Evolutionary conservation across 345 rosid genomes (phyloP).

Genomic region (Citrus hindsii): DNA sequence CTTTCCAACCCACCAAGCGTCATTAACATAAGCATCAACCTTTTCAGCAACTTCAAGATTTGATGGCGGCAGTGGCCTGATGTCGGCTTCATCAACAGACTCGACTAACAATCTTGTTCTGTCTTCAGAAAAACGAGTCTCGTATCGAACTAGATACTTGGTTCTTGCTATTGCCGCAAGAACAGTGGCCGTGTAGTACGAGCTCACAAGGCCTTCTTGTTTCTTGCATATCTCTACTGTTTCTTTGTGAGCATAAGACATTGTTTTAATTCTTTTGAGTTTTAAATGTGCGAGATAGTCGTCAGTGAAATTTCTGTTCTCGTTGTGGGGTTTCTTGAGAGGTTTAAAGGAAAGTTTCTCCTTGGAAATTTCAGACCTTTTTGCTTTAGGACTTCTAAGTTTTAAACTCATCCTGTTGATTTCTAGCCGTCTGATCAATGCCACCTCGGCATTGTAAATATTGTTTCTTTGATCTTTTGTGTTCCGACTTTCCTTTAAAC

Average conservation of each 20-base stretch:
- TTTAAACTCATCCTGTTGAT: background rate
- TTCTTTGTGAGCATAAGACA: constrained; percentile 13
- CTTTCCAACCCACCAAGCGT: constrained; percentile 24
- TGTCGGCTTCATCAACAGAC: constrained; percentile 19
- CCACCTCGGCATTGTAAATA: background rate
- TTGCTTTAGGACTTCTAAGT: background rate
- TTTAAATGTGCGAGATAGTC: background rate
- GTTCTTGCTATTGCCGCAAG: constrained; percentile 26
- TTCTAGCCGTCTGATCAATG: background rate
- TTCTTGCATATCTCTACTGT: constrained; percentile 25
- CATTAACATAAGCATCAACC: constrained; percentile 29
- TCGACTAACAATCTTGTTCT: constrained; percentile 13
- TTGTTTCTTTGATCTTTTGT: background rate
- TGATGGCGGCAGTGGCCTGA: constrained; percentile 24
- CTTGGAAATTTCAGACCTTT: background rate
- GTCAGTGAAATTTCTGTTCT: background rate
- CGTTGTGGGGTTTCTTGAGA: background rate
- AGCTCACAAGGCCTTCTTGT: constrained; percentile 4
- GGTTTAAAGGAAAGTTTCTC: background rate
- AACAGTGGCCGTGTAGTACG: constrained; percentile 20
- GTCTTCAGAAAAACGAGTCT: constrained; percentile 16
- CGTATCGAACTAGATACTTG: constrained; percentile 23
- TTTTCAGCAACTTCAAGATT: constrained; percentile 7
- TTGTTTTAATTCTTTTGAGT: background rate
- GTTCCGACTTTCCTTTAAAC: too few relatives aligned